These are phyloP conservation scores for Blastobotrys serpentis DNA, from an alignment of 1,139 yeast genomes.

Conservation along the genomic window DNA sequence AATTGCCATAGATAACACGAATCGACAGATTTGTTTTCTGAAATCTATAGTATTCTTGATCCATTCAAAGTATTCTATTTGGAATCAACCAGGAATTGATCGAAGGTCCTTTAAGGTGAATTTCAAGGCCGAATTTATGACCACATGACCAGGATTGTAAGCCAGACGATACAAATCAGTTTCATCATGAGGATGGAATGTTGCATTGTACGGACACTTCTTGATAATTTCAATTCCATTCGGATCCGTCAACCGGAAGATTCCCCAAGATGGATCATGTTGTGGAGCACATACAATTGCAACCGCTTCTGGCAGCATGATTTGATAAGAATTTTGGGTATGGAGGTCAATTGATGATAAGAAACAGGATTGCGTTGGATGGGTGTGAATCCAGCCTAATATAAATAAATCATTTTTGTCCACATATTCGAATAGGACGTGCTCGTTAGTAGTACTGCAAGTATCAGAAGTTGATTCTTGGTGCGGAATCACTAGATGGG, in stretches of 20 bases:
- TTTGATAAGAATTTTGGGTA: conserved; percentile 61
- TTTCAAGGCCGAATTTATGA: conserved; percentile 44
- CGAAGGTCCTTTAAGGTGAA: conserved; percentile 49
- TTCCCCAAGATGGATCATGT: conserved; percentile 49
- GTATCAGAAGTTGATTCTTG: conserved; percentile 60
- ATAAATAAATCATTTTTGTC: conserved; percentile 55
- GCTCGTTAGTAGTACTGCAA: conserved; percentile 58
- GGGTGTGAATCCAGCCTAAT: conserved; percentile 69
- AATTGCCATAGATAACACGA: too few relatives aligned
- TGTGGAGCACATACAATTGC: conserved; percentile 62
- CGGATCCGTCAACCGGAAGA: conserved; percentile 59
- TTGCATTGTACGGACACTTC: conserved; percentile 41
- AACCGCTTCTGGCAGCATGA: conserved; percentile 65
- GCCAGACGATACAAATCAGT: conserved; percentile 49
- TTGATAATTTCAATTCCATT: conserved; percentile 56
- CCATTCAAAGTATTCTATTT: too few relatives aligned
- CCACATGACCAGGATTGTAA: conserved; percentile 51
- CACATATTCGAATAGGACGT: conserved; percentile 50
- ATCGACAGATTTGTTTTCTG: too few relatives aligned
- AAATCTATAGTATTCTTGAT: too few relatives aligned
- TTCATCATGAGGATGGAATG: conserved; percentile 61
- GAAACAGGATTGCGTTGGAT: conserved; percentile 65
- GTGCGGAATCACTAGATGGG: conserved; percentile 56
- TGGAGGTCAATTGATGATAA: conserved; percentile 61
- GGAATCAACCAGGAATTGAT: conserved; percentile 4